A percentile compares a stretch with the other conserved stretches of the same genome.
Conservation (phyloP, 116 monocot genomes). For the Cymodocea nodosa region DNA sequence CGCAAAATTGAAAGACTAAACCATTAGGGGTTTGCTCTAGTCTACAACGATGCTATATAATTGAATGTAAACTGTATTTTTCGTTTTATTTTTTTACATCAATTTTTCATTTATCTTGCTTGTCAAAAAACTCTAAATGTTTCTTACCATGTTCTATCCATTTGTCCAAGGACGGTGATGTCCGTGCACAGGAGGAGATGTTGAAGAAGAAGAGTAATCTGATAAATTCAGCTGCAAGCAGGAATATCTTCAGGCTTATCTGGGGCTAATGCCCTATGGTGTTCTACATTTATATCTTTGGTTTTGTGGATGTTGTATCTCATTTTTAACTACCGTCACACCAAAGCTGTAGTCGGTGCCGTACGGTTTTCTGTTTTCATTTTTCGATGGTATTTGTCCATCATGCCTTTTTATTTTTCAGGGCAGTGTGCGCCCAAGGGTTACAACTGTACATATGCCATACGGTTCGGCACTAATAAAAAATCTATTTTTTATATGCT, state of each 20-base stretch:
- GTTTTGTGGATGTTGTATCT: neutral
- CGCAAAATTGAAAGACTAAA: too few species aligned
- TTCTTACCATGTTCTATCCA: too few species aligned
- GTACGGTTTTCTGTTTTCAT: neutral
- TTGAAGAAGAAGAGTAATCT: slow-evolving; percentile 44
- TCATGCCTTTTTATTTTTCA: too few species aligned
- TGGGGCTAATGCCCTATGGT: slow-evolving; percentile 22
- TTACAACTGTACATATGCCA: neutral
- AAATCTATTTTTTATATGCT: neutral
- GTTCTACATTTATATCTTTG: neutral
- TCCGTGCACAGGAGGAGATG: slow-evolving; percentile 72
- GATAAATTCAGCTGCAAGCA: slow-evolving; percentile 46
- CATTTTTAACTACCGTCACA: neutral
- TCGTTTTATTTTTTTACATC: too few species aligned
- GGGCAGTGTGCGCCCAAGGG: neutral
- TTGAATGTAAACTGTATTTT: too few species aligned
- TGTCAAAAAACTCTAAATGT: neutral
- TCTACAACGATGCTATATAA: too few species aligned
- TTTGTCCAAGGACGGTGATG: slow-evolving; percentile 44
- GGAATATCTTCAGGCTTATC: slow-evolving; percentile 80
- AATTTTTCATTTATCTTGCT: neutral
- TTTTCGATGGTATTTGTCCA: too few species aligned
- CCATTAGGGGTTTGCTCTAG: too few species aligned
- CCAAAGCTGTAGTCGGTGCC: neutral
- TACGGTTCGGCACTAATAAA: neutral